Evolutionary conservation across 108 stramenopile species (phyloP), one percentile per base, ranked within the genome.

Genomic region (Cyclostephanos tholiformis): DNA sequence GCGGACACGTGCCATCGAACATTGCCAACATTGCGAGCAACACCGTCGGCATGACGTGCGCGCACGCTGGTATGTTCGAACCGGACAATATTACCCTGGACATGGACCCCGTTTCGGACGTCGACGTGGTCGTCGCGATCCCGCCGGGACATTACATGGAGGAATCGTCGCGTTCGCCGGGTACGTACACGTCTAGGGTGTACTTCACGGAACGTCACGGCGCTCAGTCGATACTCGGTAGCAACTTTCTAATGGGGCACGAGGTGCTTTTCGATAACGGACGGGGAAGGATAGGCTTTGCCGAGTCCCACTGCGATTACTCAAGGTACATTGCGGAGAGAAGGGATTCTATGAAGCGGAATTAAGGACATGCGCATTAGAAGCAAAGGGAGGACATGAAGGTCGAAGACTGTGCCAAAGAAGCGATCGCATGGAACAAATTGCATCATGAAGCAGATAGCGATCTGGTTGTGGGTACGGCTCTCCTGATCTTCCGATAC

Each of bases 211-310:
- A 98, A 62, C 72, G 67, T 6, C 53, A 60, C 52, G 95, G 95
- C 4, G 67, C 43, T 2, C 69, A 53, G 26, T 63, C 73, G 25
- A 87, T 89, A 9, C 72, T 89, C 30, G 97, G 97, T n/a, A 92
- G 95, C 35, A 98, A 97, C 70, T 86, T 94, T 58, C 92, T 98
- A 83, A 85, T 85, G 84, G 93, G 91, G 48, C 95, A 97, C 80
- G 89, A 97, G 70, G 84, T 96, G 9, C 65, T 95, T 2, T 98
- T 98, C 80, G 94, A 97, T 70, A 67, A 73, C 48, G 78, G 79
- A 14, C 73, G 67, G 55, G 62, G 75, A 11, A 61, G 80, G 48
- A 48, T 91, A 4, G 91, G 91, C 17, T 91, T 91, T 58, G 89
- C 87, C 1, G 78, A 71, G 67, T 69, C 77, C 29, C 67, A 81